phyloP scores from a whole-genome alignment of 495 filamentous ascomycete genomes.

The Aspergillus carlsbadensis region DNA sequence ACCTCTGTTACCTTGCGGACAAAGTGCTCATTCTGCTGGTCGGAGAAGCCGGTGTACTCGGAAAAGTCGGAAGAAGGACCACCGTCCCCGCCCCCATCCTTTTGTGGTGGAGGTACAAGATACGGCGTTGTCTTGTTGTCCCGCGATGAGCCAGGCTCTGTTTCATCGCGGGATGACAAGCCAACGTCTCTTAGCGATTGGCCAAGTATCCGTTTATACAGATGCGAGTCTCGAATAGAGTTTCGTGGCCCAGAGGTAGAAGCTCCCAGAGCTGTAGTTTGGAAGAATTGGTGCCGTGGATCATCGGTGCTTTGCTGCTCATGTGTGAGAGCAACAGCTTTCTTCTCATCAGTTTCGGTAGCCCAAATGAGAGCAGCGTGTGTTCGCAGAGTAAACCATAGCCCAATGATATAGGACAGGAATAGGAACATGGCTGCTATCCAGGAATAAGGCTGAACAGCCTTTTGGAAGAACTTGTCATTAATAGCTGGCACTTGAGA shows the following conservation, averaged over 20 bases:
- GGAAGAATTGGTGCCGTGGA: slow-evolving; percentile 32
- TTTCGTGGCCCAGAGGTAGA: slow-evolving; percentile 30
- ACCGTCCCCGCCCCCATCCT: slow-evolving; percentile 22
- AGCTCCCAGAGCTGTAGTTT: too few relatives aligned
- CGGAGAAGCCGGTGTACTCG: slow-evolving; percentile 55
- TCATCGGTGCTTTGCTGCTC: slow-evolving; percentile 46
- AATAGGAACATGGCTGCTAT: slow-evolving; percentile 83
- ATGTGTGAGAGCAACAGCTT: slow-evolving; percentile 42
- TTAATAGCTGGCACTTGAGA: slow-evolving; percentile 81
- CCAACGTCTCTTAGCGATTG: slow-evolving; percentile 84
- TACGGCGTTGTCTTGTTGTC: slow-evolving; percentile 53
- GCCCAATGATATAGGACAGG: slow-evolving; percentile 86
- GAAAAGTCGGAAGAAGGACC: slow-evolving; percentile 37
- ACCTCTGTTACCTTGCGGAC: slow-evolving; percentile 86
- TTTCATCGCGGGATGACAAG: slow-evolving; percentile 50
- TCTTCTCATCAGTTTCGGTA: slow-evolving; percentile 82
- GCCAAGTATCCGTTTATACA: slow-evolving; percentile 91
- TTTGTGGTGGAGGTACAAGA: slow-evolving; percentile 70
- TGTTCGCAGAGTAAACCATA: slow-evolving; percentile 95
- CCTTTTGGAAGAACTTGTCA: slow-evolving; percentile 83
- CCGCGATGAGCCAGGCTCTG: slow-evolving; percentile 18
- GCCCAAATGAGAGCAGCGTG: slow-evolving; percentile 98
- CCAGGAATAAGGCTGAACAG: slow-evolving; percentile 92
- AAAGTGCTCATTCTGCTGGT: slow-evolving; percentile 75
- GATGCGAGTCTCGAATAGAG: slow-evolving; percentile 73